Conservation (phyloP, 2,329 filamentous ascomycete genomes). For the Aschersonia sp. region DNA sequence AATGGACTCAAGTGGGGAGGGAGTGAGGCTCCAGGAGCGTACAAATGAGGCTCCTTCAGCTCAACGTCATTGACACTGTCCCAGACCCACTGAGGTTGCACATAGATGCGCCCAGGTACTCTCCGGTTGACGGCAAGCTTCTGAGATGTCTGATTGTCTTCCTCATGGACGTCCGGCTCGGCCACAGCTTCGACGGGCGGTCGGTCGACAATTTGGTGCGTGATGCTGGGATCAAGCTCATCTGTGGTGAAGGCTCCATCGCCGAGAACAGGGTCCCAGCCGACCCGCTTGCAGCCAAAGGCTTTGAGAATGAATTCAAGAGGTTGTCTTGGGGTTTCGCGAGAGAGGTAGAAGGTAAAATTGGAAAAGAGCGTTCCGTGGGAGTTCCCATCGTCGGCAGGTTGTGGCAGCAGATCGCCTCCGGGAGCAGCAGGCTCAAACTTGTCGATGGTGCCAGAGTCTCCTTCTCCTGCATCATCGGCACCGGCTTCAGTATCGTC, state of each 20-base stretch:
- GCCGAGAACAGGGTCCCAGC: constrained; percentile 83
- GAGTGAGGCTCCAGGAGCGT: constrained; percentile 76
- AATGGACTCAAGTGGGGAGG: constrained; percentile 94
- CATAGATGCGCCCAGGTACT: constrained; percentile 80
- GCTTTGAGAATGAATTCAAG: constrained; percentile 86
- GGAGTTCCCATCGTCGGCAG: constrained; percentile 48
- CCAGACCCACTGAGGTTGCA: constrained; percentile 99
- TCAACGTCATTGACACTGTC: constrained; percentile 89
- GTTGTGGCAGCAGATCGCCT: constrained; percentile 76
- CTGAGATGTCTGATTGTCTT: constrained; percentile 48
- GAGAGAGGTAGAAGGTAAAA: constrained; percentile 83
- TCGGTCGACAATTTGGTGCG: constrained; percentile 90
- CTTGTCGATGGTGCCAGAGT: constrained; percentile 62
- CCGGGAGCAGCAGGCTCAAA: constrained; percentile 76
- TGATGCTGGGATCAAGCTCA: constrained; percentile 77
- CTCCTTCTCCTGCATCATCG: constrained; percentile 17
- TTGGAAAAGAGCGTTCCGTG: constrained; percentile 69
- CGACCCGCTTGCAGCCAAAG: constrained; percentile 91
- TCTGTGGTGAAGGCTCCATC: constrained; percentile 86
- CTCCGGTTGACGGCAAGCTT: constrained; percentile 49
- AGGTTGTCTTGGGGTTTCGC: constrained; percentile 80
- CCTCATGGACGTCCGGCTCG: constrained; percentile 31
- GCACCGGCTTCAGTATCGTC: constrained; percentile 22
- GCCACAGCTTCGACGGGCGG: constrained; percentile 53
- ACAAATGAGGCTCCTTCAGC: constrained; percentile 72